Evolutionary conservation across 495 filamentous ascomycete genomes (phyloP), one percentile per base, ranked within the genome.

Genomic region (Viridothelium virens): DNA sequence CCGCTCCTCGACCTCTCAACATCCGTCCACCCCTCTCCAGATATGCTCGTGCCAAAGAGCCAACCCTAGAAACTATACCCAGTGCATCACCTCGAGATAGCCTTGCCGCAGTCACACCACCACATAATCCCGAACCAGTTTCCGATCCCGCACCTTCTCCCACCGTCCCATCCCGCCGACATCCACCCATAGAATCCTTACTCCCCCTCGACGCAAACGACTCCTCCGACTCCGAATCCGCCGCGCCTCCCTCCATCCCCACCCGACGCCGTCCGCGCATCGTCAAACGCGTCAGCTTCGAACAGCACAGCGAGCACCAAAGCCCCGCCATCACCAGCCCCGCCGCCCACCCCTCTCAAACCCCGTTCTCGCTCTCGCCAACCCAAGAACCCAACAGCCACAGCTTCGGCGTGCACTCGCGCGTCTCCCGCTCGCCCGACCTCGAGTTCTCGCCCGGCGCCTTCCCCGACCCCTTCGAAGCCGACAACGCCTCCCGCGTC

Each of bases 221-320:
- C n/a, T n/a, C 33, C 9, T 18, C 53, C 4, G 53, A 59, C 53
- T 14, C 18, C 47, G 47, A 53, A 6, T 6, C 47, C 53, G 53
- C 61, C 38, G 61, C 37, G 3, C 44, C 39, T 56, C 63, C 67
- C 9, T 41, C 62, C 18, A 37, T 48, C 6, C 67, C 61, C 5
- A n/a, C 63, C 16, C 50, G 41, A 6, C 41, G 37, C 11, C 46
- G 33, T 36, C 69, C 67, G 7, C 61, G 36, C 33, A 70, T 70
- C 44, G 31, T 67, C 18, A 69, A 69, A 56, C 69, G 68, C 62
- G 64, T 62, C 14, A 63, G 65, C 61, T 44, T 68, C 33, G 70
- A 69, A 14, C 70, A 72, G 44, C 16, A 63, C 14, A 62, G 56
- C 47, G 66, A 68, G 44, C 62, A 50, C 63, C 38, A 18, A 46